Evolutionary conservation across 306 rosid species (phyloP), one percentile per base, ranked within the genome.

Genomic region (Pyrus bretschneideri): DNA sequence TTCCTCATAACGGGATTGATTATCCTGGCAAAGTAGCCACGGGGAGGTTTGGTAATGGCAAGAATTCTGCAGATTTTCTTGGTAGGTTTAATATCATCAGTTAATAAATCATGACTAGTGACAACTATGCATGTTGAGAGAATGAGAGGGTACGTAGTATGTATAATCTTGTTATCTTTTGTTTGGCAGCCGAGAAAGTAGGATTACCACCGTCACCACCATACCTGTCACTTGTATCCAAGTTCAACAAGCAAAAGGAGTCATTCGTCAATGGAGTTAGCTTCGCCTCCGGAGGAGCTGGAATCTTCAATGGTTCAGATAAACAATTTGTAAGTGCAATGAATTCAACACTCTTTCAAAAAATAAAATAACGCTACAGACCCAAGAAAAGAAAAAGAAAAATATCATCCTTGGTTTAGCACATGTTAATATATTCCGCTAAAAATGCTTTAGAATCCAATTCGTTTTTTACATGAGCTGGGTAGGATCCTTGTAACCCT

Each of bases 211-310:
- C 88, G 65, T 80, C 97, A 8, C 89, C 96, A 38, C 96, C 98
- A 9, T 94, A 90, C 72, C 83, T 94, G 9, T 90, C 89, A 4
- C 71, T 90, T 9, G 38, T 25, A 8, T 79, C 91, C 64, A 90
- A 72, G 72, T 73, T 49, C 29, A 83, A 76, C 71, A 77, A 68
- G 70, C 70, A 42, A 54, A 72, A 77, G 14, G 69, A 44, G 3
- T 80, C 91, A 23, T 78, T 84, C 14, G 38, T 78, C 11, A 79
- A 70, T 15, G 98, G 98, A 76, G 85, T 90, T 73, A 94, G 90
- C 88, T 91, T 94, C 60, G 98, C 96, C 46, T 94, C 96, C 2
- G 93, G 88, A 72, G 97, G 97, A 59, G 98, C 98, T 45, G 97
- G 96, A 80, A 94, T 91, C 76, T 90, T 91, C 59, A 86, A 87